Evolutionary conservation across 352 stramenopile species (phyloP).

Genomic region (Globisporangium paddicum): DNA sequence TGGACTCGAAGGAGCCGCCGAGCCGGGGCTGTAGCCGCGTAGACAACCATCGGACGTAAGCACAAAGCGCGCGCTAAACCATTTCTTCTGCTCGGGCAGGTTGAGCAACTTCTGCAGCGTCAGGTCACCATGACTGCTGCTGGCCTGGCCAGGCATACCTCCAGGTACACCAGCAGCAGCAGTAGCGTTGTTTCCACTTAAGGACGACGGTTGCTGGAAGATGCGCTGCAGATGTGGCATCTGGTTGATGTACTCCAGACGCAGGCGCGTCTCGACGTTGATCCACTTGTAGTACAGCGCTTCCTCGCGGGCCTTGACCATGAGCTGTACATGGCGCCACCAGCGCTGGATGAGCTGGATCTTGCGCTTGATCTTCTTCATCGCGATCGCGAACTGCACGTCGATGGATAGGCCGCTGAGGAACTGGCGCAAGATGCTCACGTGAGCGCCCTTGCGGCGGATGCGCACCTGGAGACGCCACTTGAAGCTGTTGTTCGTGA

Average conservation of each 20-base stretch:
- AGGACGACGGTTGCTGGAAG: slow-evolving; percentile 31
- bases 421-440: slow-evolving; percentile 33
- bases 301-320: slow-evolving; percentile 47
- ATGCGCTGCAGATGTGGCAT: slow-evolving; percentile 48
- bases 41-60: slow-evolving; percentile 42
- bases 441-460: slow-evolving; percentile 26
- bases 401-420: slow-evolving; percentile 48
- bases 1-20: not conserved
- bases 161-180: not conserved
- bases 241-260: slow-evolving; percentile 46
- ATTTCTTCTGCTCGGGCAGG: slow-evolving; percentile 40
- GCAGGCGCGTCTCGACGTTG: slow-evolving; percentile 34
- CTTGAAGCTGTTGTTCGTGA: slow-evolving; percentile 31
- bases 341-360: slow-evolving; percentile 53
- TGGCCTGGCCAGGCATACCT: not conserved
- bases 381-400: slow-evolving; percentile 57
- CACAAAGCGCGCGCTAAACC: slow-evolving; percentile 46
- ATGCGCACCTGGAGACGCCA: slow-evolving; percentile 39
- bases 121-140: slow-evolving; percentile 4
- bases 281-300: slow-evolving; percentile 53
- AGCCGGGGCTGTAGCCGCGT: slow-evolving; percentile 21
- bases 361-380: slow-evolving; percentile 49
- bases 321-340: slow-evolving; percentile 53
- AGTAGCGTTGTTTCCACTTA: not conserved
- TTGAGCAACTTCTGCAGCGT: slow-evolving; percentile 48